phyloP scores from a whole-genome alignment of 345 rosid genomes.

The Aurinia saxatilis region DNA sequence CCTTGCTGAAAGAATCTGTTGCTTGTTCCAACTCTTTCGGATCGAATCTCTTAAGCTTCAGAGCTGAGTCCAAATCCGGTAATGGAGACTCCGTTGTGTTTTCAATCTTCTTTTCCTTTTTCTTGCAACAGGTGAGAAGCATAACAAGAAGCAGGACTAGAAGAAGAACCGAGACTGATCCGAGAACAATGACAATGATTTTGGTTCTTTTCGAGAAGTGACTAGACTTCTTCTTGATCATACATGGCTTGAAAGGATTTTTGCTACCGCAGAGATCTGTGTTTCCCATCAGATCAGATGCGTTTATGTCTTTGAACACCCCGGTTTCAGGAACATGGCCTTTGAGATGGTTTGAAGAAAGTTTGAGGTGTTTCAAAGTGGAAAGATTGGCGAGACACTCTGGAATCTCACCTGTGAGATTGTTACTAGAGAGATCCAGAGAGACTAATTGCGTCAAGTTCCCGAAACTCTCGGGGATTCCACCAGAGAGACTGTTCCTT shows the following conservation, averaged over 20 bases:
- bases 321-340: slow-evolving; percentile 69
- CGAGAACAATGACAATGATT: slow-evolving; percentile 39
- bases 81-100: slow-evolving; percentile 30
- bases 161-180: slow-evolving; percentile 33
- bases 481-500: slow-evolving; percentile 50
- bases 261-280: slow-evolving; percentile 60
- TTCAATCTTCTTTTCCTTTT: slow-evolving; percentile 16
- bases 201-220: slow-evolving; percentile 37
- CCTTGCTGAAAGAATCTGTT: slow-evolving; percentile 45
- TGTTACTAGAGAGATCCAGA: slow-evolving; percentile 64
- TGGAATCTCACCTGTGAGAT: slow-evolving; percentile 57
- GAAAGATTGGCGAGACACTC: slow-evolving; percentile 47
- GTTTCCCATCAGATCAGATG: slow-evolving; percentile 52
- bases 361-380: slow-evolving; percentile 48
- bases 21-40: slow-evolving; percentile 50
- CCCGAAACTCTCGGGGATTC: slow-evolving; percentile 41
- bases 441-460: slow-evolving; percentile 42
- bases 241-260: slow-evolving; percentile 38
- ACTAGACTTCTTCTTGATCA: slow-evolving; percentile 29
- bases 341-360: slow-evolving; percentile 65
- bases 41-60: slow-evolving; percentile 54
- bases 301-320: slow-evolving; percentile 43
- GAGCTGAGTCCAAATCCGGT: slow-evolving; percentile 38
- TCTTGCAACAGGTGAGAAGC: slow-evolving; percentile 25
- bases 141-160: slow-evolving; percentile 26